Base-by-base conservation (phyloP, 495 filamentous ascomycete species). In the Neurospora sp. region DNA sequence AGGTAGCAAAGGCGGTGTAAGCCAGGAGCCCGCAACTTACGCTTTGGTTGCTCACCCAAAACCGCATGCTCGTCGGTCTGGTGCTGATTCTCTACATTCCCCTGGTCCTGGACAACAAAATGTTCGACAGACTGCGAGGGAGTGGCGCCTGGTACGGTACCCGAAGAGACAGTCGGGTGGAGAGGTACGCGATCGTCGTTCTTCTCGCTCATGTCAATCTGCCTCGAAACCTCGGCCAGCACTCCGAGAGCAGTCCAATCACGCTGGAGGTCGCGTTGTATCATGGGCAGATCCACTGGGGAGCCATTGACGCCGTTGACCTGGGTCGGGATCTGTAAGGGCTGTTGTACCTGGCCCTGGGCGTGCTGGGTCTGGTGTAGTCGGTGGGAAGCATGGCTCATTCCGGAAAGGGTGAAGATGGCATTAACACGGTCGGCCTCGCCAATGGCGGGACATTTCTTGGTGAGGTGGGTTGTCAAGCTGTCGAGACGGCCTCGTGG, bases 401-500 rank as follows among this genome's bases (percentile, higher is more conserved):
- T 79, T 40, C 84, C 82, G 69, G 84, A 78, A 40, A 85, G 74
- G 59, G 82, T 75, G 72, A 92, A 81, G 61, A 91, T 80, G 70
- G 90, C 90, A 74, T 88, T 88, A 79, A 90, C 87, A 27, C 91
- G 87, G 72, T 92, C 90, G 53, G 86, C 85, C 72, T 90, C 81
- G 41, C 88, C 84, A 40, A 94, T 90, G 22, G 89, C 91, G 53
- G 90, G 90, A 78, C 93, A 97, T 82, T 91, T 93, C 81, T 93
- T 94, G 59, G 91, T 87, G 68, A 97, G 83, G 78, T 97, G 93
- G 75, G 83, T 89, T 40, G 87, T 91, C 22, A 97, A 82, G 77
- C 88, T 92, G 73, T 97, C 93, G 77, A 92, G 89, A 69, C 93
- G 88, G 75, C 93, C 93, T 76, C 94, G 94, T 61, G 92, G 92